These are phyloP conservation scores for Leccinum incarnatum DNA, from an alignment of 768 basidiomycete species.

Conservation along the genomic window DNA sequence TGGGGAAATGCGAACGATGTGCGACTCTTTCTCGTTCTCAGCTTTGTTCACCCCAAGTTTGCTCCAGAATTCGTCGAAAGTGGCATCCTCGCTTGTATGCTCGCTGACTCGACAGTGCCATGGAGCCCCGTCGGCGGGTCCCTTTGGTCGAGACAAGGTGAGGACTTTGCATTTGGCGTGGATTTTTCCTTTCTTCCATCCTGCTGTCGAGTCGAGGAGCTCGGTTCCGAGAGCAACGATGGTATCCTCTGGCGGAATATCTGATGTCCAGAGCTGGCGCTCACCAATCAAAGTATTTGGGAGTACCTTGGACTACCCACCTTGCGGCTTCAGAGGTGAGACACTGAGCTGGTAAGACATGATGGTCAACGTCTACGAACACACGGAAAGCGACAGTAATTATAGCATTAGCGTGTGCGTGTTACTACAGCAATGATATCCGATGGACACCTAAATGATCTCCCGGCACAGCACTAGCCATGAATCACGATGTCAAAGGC, in stretches of 20 bases:
- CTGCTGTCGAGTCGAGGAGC: constrained; percentile 52
- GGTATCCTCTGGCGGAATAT: constrained; percentile 57
- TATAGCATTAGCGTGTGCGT: constrained; percentile 9
- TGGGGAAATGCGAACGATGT: neutral
- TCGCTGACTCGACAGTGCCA: constrained; percentile 72
- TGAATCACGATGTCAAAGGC: constrained; percentile 3
- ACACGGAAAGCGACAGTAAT: constrained; percentile 8
- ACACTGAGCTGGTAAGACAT: constrained; percentile 41
- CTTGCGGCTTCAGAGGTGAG: constrained; percentile 37
- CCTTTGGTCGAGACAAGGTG: constrained; percentile 52
- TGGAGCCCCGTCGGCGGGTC: constrained; percentile 50
- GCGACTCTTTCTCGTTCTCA: constrained; percentile 66
- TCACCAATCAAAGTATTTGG: neutral
- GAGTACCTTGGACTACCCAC: constrained; percentile 23
- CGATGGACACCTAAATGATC: constrained; percentile 1
- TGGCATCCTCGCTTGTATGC: constrained; percentile 61
- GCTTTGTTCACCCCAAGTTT: constrained; percentile 66
- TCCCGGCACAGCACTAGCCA: neutral
- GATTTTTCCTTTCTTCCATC: constrained; percentile 71
- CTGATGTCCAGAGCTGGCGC: constrained; percentile 32
- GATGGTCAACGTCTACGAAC: constrained; percentile 2
- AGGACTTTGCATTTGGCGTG: constrained; percentile 53
- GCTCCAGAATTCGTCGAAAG: constrained; percentile 73
- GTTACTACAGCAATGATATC: constrained; percentile 19
- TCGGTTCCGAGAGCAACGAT: constrained; percentile 51